Evolutionary conservation across 1,284 basidiomycete species (phyloP).

Genomic region (Ceratobasidium sp.): DNA sequence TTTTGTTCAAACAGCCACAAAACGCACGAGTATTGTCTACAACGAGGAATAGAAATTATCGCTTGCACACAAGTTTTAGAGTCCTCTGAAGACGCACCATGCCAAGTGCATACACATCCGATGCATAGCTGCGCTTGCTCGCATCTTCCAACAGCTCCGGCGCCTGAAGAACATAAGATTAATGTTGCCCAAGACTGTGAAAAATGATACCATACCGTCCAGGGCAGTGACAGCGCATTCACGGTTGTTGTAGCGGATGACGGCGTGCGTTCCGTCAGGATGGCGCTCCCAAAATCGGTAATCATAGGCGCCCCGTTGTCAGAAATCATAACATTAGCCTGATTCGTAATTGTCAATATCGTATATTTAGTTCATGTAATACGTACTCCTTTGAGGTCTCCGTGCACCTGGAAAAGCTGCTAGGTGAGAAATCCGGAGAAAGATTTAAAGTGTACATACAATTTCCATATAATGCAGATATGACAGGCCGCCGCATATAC

Average conservation of each 20-base stretch:
- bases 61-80: background rate
- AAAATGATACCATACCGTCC: background rate
- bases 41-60: background rate
- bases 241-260: background rate
- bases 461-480: conserved; percentile 15
- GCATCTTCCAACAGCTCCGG: conserved; percentile 1
- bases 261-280: background rate
- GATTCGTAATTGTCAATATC: background rate
- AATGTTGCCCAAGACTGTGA: background rate
- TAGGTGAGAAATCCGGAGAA: too few species aligned
- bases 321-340: conserved; percentile 12
- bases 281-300: conserved; percentile 10
- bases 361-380: background rate
- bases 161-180: background rate
- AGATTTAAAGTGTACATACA: too few species aligned
- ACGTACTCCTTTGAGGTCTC: conserved; percentile 19
- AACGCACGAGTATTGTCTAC: conserved; percentile 5
- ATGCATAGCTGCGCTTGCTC: too few species aligned
- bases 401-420: conserved; percentile 3
- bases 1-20: too few species aligned
- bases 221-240: background rate
- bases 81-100: background rate
- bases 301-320: background rate
- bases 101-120: conserved; percentile 23
- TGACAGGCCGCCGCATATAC: background rate